These are phyloP conservation scores for Grigorovia transvaalensis DNA, from an alignment of 805 yeast genomes.

Conservation along the genomic window DNA sequence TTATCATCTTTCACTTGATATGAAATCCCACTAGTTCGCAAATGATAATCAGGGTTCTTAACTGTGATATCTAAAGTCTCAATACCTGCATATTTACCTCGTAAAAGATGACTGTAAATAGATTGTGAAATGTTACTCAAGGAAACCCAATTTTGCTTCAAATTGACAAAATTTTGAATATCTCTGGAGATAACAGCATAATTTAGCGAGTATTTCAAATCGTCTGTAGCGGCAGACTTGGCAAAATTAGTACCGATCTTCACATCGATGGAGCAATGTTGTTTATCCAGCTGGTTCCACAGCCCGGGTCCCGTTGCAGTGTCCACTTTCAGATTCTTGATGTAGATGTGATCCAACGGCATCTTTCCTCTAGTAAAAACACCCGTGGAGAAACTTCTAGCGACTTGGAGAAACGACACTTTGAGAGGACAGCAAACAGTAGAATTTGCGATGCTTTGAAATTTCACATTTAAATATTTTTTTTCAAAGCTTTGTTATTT, in stretches of 20 bases:
- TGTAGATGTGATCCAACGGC: constrained; percentile 27
- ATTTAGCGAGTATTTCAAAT: constrained; percentile 71
- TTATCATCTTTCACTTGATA: constrained; percentile 4
- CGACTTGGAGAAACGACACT: background rate
- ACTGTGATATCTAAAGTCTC: constrained; percentile 13
- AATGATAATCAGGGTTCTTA: constrained; percentile 19
- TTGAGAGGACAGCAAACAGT: background rate
- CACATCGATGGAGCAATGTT: constrained; percentile 53
- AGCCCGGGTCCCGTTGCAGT: constrained; percentile 66
- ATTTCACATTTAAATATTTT: background rate
- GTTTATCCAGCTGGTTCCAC: constrained; percentile 59
- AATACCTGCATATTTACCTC: constrained; percentile 17
- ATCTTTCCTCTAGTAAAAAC: background rate
- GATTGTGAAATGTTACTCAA: constrained; percentile 35
- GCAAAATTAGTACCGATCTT: constrained; percentile 56
- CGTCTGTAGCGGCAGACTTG: constrained; percentile 71
- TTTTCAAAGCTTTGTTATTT: background rate
- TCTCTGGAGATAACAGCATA: constrained; percentile 75
- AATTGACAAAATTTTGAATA: constrained; percentile 42
- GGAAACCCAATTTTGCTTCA: constrained; percentile 27
- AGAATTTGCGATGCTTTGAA: background rate
- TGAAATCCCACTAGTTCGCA: constrained; percentile 25
- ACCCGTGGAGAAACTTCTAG: background rate
- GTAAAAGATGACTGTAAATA: constrained; percentile 37
- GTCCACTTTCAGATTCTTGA: constrained; percentile 48